Evolutionary conservation across 2,329 filamentous ascomycete genomes (phyloP).

Genomic region (Penicillium sp.): DNA sequence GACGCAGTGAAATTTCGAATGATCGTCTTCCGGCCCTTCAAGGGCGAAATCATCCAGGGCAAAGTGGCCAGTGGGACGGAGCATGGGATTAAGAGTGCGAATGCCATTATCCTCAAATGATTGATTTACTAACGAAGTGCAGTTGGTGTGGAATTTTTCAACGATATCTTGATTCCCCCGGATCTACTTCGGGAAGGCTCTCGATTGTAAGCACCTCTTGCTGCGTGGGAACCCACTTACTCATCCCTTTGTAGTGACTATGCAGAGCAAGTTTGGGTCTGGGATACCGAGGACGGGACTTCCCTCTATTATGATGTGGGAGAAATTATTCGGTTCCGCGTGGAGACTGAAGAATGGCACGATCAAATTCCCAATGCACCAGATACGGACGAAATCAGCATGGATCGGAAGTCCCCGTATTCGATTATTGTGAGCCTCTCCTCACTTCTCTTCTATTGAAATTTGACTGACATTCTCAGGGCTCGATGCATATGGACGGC

Average conservation of each 20-base stretch:
- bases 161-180: constrained; percentile 77
- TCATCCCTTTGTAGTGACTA: constrained; percentile 54
- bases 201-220: constrained; percentile 57
- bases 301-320: constrained; percentile 83
- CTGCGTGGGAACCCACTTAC: constrained; percentile 6
- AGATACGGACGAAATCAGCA: constrained; percentile 54
- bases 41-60: constrained; percentile 82
- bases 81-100: constrained; percentile 62
- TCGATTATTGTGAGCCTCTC: constrained; percentile 38
- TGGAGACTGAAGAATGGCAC: constrained; percentile 84
- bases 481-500: constrained; percentile 45
- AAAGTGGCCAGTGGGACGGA: constrained; percentile 70
- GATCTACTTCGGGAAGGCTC: constrained; percentile 69
- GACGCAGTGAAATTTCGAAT: constrained; percentile 78
- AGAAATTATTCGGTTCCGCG: constrained; percentile 79
- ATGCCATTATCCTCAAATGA: background rate
- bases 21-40: constrained; percentile 91
- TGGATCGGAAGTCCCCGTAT: constrained; percentile 54
- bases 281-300: constrained; percentile 65
- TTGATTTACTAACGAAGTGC: constrained; percentile 10
- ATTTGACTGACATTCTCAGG: constrained; percentile 25
- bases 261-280: constrained; percentile 75
- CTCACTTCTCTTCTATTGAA: constrained; percentile 9
- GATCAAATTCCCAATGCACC: constrained; percentile 73
- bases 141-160: constrained; percentile 88